Conservation (phyloP, 106 monocot genomes). For the Ottelia alismoides region DNA sequence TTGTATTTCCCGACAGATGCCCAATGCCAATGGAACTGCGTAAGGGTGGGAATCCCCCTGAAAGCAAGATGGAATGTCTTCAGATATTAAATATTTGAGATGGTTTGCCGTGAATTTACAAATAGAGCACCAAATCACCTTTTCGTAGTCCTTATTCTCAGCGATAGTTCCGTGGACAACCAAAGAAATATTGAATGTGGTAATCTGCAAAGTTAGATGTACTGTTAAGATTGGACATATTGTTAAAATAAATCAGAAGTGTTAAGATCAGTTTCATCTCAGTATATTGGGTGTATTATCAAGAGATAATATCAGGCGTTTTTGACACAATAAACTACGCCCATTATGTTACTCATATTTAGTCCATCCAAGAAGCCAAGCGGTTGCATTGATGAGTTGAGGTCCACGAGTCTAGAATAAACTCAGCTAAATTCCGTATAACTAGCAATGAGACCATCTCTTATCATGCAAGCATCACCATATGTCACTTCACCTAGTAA, state of each 20-base stretch:
- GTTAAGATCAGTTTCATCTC: no score
- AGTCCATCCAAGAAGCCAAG: no score
- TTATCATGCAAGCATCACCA: neutral
- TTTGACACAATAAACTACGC: no score
- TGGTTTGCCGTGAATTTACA: neutral
- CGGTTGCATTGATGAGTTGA: no score
- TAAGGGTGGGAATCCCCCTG: conserved; percentile 23
- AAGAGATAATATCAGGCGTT: no score
- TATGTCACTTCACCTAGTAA: no score
- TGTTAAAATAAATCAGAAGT: no score
- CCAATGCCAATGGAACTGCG: conserved; percentile 25
- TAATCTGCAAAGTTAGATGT: conserved; percentile 6
- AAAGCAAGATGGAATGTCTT: neutral
- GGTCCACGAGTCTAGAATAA: no score
- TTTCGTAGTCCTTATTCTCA: conserved; percentile 2
- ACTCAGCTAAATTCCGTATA: no score
- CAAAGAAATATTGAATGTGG: conserved; percentile 11
- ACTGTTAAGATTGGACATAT: no score
- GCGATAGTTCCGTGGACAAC: conserved; percentile 10
- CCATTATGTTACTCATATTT: no score
- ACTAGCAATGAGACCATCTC: neutral
- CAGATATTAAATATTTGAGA: neutral
- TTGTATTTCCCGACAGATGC: conserved; percentile 16
- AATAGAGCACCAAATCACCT: neutral
- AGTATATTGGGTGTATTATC: no score